These are phyloP conservation scores for Myriosclerotinia curreyana DNA, from an alignment of 2,329 filamentous ascomycete species.

Conservation along the genomic window DNA sequence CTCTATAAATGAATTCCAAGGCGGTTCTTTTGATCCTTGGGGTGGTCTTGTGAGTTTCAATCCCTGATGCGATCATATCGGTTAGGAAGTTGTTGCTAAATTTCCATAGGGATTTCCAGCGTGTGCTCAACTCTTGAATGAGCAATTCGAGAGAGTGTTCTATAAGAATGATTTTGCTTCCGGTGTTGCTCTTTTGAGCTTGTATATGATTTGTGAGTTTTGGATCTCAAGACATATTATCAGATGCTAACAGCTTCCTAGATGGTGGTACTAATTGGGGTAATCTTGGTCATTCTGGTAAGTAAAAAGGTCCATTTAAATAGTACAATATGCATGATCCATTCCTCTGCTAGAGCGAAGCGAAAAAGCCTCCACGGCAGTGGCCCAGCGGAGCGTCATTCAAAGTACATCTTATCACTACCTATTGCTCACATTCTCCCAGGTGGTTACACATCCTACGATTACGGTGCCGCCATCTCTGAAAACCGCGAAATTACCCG, in stretches of 20 bases:
- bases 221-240: neutral
- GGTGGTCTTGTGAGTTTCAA: constrained; percentile 51
- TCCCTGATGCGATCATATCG: neutral
- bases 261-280: constrained; percentile 81
- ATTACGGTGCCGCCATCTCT: constrained; percentile 59
- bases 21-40: constrained; percentile 70
- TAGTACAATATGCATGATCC: too few relatives aligned
- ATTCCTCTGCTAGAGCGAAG: too few relatives aligned
- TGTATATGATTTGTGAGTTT: constrained; percentile 63
- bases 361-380: too few relatives aligned
- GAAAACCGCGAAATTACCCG: constrained; percentile 66
- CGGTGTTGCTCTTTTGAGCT: constrained; percentile 64
- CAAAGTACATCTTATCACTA: neutral
- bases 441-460: constrained; percentile 59
- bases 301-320: neutral
- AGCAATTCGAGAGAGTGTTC: constrained; percentile 75
- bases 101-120: constrained; percentile 55
- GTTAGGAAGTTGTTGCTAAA: constrained; percentile 12
- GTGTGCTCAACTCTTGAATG: constrained; percentile 63
- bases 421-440: neutral
- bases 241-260: constrained; percentile 47
- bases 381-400: too few relatives aligned
- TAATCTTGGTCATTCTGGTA: constrained; percentile 62
- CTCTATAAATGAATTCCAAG: constrained; percentile 62
- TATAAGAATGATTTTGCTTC: constrained; percentile 73